phyloP scores from a whole-genome alignment of 345 rosid species.

The Angophora floribunda region DNA sequence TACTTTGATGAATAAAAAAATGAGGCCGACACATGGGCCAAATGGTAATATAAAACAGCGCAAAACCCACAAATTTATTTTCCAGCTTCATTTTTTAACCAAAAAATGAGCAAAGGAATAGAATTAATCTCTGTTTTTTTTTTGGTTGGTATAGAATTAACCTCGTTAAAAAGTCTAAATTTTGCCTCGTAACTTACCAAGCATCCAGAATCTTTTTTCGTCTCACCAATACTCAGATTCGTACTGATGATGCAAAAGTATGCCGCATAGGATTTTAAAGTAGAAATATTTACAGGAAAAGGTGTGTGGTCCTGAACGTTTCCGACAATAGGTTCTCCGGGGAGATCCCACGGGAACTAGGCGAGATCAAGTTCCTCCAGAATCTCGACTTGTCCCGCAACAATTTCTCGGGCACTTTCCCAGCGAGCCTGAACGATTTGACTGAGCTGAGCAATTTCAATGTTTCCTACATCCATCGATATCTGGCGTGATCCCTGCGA shows the following conservation, averaged over 20 bases:
- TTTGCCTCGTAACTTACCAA: not conserved
- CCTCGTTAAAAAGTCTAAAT: not conserved
- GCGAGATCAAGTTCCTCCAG: constrained; percentile 49
- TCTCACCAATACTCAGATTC: no score
- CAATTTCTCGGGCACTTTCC: constrained; percentile 76
- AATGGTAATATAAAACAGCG: not conserved
- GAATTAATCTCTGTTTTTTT: no score
- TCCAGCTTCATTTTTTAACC: not conserved
- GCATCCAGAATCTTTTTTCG: not conserved
- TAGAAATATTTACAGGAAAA: no score
- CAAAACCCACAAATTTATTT: not conserved
- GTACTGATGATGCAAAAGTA: no score
- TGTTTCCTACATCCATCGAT: constrained; percentile 67
- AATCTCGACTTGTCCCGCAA: constrained; percentile 77
- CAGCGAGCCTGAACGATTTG: constrained; percentile 49
- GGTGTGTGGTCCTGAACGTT: constrained; percentile 47
- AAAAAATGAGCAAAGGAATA: not conserved
- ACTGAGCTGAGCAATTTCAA: constrained; percentile 67
- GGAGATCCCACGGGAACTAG: constrained; percentile 58
- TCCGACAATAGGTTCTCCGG: constrained; percentile 53
- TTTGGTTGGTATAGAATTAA: no score
- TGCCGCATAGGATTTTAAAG: rapidly evolving
- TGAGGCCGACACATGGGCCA: not conserved
- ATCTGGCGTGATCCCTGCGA: constrained; percentile 54
- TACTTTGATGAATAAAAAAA: not conserved